Evolutionary conservation across 2,329 filamentous ascomycete genomes (phyloP), one percentile per base, ranked within the genome.

Genomic region (Ramularia endophylla): DNA sequence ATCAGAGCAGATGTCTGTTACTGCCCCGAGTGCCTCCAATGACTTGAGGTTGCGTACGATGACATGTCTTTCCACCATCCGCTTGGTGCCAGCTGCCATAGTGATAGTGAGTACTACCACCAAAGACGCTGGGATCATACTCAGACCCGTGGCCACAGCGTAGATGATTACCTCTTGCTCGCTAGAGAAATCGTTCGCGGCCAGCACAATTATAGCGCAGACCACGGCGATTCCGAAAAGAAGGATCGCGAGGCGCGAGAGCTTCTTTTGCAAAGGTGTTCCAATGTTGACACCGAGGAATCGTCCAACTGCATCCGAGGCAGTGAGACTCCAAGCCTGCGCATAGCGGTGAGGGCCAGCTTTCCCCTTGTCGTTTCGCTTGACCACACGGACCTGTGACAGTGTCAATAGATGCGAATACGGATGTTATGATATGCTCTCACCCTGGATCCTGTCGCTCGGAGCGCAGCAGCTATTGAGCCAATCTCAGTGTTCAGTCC

Each of bases 231-330:
- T 75, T 34, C 73, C 80, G 57, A 94, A 94, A 2, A 94, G 76
- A 3, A 87, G 61, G 31, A 92, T 80, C 19, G 88, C 87, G 56
- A 95, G 82, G 64, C 89, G 87, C 67, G 84, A 87, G 38, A 95
- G 73, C 58, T 86, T 90, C 51, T 83, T 81, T 66, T 94, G 87
- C 33, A 95, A 71, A 1, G 88, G 88, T 1, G 88, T 94, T 36
- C 87, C 87, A 40, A 85, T 74, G 40, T 77, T 81, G 44, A 85
- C 73, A 38, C 82, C 81, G 7, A 85, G 68, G 56, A 86, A 83
- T 27, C 72, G 69, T 4, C 77, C 78, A 43, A 81, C 62, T 5
- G 73, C 74, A 57, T 82, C 77, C 9, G 68, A 71, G 30, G 72
- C 60, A 3, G 77, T 81, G 28, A 72, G 63, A 17, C 69, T 61